These are phyloP conservation scores for Globisporangium carolinianum DNA, from an alignment of 352 stramenopile species.

Conservation along the genomic window DNA sequence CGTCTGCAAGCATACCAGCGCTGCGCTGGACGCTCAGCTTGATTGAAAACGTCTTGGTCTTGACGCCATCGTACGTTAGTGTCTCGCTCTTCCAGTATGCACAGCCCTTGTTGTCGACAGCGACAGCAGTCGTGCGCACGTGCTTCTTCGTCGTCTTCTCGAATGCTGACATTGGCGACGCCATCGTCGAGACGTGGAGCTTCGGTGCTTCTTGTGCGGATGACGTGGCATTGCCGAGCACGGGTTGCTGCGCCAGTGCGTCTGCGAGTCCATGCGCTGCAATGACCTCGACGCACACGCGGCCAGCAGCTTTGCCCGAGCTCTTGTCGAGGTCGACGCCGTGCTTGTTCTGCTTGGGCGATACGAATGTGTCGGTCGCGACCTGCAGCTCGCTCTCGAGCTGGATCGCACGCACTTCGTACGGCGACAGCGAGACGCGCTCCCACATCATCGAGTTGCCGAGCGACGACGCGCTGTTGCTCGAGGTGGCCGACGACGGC, in stretches of 20 bases:
- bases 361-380: constrained; percentile 28
- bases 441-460: constrained; percentile 71
- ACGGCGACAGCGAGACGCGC: constrained; percentile 63
- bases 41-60: constrained; percentile 56
- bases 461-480: constrained; percentile 34
- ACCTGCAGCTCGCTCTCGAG: constrained; percentile 62
- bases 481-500: constrained; percentile 23
- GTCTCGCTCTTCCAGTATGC: constrained; percentile 38
- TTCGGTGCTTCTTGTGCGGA: constrained; percentile 13
- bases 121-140: constrained; percentile 30
- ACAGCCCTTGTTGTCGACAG: constrained; percentile 9
- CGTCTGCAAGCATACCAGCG: constrained; percentile 52
- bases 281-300: constrained; percentile 45
- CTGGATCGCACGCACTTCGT: constrained; percentile 65
- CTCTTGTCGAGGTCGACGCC: constrained; percentile 57
- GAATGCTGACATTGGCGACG: constrained; percentile 50
- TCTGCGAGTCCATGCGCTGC: constrained; percentile 25
- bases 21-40: constrained; percentile 57
- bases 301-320: constrained; percentile 50
- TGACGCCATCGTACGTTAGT: constrained; percentile 57
- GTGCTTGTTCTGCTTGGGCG: constrained; percentile 60
- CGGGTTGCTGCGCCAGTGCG: constrained; percentile 25
- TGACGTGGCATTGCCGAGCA: constrained; percentile 15
- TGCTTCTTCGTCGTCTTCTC: constrained; percentile 71
- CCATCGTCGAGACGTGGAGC: constrained; percentile 54